Evolutionary conservation across 129 eudicot species (phyloP).

Genomic region (Cynara cardunculus): DNA sequence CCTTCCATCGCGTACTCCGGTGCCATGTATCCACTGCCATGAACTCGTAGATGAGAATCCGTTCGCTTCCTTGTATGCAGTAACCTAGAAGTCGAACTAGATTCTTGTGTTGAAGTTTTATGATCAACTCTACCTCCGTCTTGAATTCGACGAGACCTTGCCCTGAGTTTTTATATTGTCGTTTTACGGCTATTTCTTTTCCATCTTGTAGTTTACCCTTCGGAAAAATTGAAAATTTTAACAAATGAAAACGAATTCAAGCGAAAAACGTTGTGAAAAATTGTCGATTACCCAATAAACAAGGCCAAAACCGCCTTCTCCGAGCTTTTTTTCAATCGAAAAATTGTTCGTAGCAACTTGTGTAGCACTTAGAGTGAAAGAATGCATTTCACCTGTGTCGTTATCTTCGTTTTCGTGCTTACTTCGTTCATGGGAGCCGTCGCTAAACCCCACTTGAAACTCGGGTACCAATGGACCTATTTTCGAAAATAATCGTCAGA

Average conservation of each 20-base stretch:
- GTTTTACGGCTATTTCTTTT: constrained; percentile 31
- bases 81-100: constrained; percentile 18
- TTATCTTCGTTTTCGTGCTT: not conserved
- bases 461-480: not conserved
- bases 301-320: constrained; percentile 42
- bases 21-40: constrained; percentile 32
- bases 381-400: not conserved
- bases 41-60: constrained; percentile 36
- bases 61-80: constrained; percentile 31
- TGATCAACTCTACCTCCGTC: constrained; percentile 31
- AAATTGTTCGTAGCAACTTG: constrained; percentile 24
- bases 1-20: constrained; percentile 27
- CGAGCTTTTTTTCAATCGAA: constrained; percentile 24
- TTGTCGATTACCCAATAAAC: constrained; percentile 28
- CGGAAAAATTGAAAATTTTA: not conserved
- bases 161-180: constrained; percentile 12
- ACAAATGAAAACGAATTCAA: not conserved
- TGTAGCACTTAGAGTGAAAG: not conserved
- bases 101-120: constrained; percentile 32
- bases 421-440: not conserved
- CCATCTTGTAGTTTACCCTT: constrained; percentile 22
- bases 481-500: not conserved
- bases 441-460: not conserved
- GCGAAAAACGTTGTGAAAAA: not conserved
- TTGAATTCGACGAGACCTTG: constrained; percentile 24